A percentile compares a stretch with the other conserved stretches of the same genome.
phyloP scores from a whole-genome alignment of 2,329 filamentous ascomycete species.

The Beauveria scarabaeidicola region DNA sequence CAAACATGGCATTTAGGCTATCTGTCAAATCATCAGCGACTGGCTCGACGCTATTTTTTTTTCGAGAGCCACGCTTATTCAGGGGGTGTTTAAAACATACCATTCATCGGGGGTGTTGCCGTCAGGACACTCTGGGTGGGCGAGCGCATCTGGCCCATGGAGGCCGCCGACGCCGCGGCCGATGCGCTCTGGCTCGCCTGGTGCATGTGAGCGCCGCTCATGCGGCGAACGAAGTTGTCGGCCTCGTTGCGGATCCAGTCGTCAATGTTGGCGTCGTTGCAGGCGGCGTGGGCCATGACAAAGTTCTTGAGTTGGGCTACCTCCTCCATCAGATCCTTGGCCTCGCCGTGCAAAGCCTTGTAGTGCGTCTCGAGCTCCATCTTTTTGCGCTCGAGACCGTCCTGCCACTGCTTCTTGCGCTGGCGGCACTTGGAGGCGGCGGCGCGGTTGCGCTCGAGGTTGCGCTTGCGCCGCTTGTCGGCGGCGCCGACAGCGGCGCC shows the following conservation, averaged over 20 bases:
- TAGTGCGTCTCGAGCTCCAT: constrained; percentile 36
- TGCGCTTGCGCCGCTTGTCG: constrained; percentile 36
- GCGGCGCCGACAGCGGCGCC: constrained; percentile 10
- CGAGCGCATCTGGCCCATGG: background rate
- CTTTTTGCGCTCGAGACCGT: constrained; percentile 39
- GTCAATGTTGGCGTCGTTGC: constrained; percentile 45
- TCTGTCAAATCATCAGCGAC: background rate
- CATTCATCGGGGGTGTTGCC: background rate
- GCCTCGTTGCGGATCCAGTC: constrained; percentile 46
- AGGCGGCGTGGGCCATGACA: constrained; percentile 44
- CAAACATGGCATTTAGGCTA: background rate
- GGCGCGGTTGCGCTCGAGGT: constrained; percentile 60
- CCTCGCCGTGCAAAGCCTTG: constrained; percentile 33
- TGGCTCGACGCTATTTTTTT: background rate
- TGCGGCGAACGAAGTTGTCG: constrained; percentile 34
- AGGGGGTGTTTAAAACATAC: background rate
- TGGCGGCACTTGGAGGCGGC: constrained; percentile 68
- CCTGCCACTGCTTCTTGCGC: constrained; percentile 51
- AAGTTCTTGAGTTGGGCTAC: constrained; percentile 39
- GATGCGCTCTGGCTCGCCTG: background rate
- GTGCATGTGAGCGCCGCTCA: constrained; percentile 11
- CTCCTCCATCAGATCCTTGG: constrained; percentile 34
- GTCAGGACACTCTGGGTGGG: background rate
- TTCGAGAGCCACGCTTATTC: background rate
- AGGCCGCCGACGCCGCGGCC: background rate